Percentiles rank a stretch among this genome's conserved stretches.
Conservation (phyloP, 345 rosid species). For the Arabis alpina region DNA sequence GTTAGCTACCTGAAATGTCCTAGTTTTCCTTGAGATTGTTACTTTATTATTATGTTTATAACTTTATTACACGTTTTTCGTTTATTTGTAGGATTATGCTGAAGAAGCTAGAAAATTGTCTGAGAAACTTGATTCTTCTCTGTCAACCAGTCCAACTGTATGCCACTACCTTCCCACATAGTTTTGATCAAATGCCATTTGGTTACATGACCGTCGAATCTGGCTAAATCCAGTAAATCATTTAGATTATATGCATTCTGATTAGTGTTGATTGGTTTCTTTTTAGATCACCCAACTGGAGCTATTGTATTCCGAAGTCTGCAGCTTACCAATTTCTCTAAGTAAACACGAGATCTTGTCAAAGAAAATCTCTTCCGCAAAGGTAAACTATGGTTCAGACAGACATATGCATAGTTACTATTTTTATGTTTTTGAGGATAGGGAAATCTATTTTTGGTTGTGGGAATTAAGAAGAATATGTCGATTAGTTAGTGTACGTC, state of each 20-base stretch:
- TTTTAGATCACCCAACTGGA: slow-evolving; percentile 73
- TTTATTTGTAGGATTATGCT: slow-evolving; percentile 59
- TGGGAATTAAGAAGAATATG: slow-evolving; percentile 5
- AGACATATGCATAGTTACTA: slow-evolving; percentile 3
- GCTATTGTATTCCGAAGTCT: slow-evolving; percentile 58
- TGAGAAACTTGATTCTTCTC: slow-evolving; percentile 57
- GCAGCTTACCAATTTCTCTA: slow-evolving; percentile 58
- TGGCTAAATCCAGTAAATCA: neutral
- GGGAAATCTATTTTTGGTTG: slow-evolving; percentile 2
- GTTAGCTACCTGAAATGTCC: slow-evolving; percentile 44
- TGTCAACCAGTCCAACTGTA: slow-evolving; percentile 63
- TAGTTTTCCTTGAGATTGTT: slow-evolving; percentile 18
- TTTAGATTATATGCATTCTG: slow-evolving; percentile 18
- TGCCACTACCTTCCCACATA: slow-evolving; percentile 24
- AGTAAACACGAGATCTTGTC: slow-evolving; percentile 57
- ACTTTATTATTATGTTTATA: slow-evolving; percentile 19
- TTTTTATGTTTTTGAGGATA: neutral
- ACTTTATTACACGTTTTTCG: slow-evolving; percentile 18
- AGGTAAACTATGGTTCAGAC: slow-evolving; percentile 55
- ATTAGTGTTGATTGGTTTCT: slow-evolving; percentile 20
- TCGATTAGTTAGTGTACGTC: neutral
- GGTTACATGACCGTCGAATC: slow-evolving; percentile 3
- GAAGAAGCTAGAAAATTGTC: slow-evolving; percentile 66
- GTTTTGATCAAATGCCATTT: neutral
- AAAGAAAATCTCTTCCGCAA: slow-evolving; percentile 56